Evolutionary conservation across 1,284 basidiomycete species (phyloP), one percentile per base, ranked within the genome.

Genomic region (Apiotrichum gamsii): DNA sequence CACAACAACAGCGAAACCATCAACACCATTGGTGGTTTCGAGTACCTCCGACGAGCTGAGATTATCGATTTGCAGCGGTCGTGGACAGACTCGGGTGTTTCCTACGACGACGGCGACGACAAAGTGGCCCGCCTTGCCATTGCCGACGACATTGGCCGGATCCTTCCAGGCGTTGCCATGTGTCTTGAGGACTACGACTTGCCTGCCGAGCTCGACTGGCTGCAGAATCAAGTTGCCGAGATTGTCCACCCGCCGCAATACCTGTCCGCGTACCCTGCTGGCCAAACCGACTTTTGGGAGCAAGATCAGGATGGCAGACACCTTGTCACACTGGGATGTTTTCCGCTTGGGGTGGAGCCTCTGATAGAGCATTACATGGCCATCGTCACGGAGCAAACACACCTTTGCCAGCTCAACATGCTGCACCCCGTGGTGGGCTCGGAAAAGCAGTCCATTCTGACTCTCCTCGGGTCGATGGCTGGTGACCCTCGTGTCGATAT

Each of bases 41-140:
- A 28, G 36, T 48, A 48, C 41, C 36, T 48, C 19, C 47, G 47
- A 15, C 47, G 47, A 15, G 25, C 47, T 8, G 47, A 48, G 21
- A 38, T 48, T 18, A 24, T 48, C 30, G 47, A 48, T 31, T 36
- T 48, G 14, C 47, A 48, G 30, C 35, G 36, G 14, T 43, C 40
- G 14, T 48, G 47, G 47, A 21, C 29, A 3, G 3, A 5, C 13
- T 2, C 11, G 3, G 5, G 19, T 6, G 23, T 8, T 5, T 8
- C 21, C 20, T n/a, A n/a, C 18, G 19, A 31, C 16, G 29, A 18
- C 28, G 25, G 25, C 25, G 25, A 28, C 11, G 30, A 6, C 10
- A 31, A 14, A 4, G 33, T 10, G 16, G 18, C 33, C 5, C 18
- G n/a, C 16, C 8, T 28, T 28, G 41, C 34, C 21, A 14, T 23